Conservation (phyloP, 495 filamentous ascomycete species). For the Aspergillus nidulans region DNA sequence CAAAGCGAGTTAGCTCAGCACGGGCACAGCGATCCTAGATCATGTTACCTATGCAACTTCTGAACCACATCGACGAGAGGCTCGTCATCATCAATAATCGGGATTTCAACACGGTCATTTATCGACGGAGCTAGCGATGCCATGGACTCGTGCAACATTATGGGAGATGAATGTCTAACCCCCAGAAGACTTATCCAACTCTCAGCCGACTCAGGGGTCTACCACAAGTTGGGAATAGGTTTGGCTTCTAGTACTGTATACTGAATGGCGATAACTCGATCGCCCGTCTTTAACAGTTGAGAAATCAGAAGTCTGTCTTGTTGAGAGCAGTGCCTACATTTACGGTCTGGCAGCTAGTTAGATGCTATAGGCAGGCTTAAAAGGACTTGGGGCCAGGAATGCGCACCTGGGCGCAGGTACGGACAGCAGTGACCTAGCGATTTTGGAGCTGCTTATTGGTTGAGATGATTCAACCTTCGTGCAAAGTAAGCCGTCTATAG, state of each 20-base stretch:
- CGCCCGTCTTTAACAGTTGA: background rate
- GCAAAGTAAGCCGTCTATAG: background rate
- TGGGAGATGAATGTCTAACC: background rate
- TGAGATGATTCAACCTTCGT: background rate
- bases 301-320: background rate
- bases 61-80: conserved; percentile 61
- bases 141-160: conserved; percentile 10
- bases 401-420: background rate
- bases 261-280: background rate
- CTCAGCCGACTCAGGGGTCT: background rate
- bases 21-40: conserved; percentile 1
- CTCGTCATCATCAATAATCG: conserved; percentile 60
- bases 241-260: background rate
- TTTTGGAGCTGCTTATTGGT: background rate
- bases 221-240: background rate
- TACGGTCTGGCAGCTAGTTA: background rate
- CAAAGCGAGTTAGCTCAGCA: background rate
- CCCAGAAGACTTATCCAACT: background rate
- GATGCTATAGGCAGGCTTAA: background rate
- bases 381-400: background rate
- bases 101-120: conserved; percentile 41
- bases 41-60: conserved; percentile 59
- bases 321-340: background rate
- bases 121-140: conserved; percentile 10
- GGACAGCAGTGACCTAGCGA: background rate